Evolutionary conservation across 345 rosid genomes (phyloP).

Genomic region (Adansonia digitata): DNA sequence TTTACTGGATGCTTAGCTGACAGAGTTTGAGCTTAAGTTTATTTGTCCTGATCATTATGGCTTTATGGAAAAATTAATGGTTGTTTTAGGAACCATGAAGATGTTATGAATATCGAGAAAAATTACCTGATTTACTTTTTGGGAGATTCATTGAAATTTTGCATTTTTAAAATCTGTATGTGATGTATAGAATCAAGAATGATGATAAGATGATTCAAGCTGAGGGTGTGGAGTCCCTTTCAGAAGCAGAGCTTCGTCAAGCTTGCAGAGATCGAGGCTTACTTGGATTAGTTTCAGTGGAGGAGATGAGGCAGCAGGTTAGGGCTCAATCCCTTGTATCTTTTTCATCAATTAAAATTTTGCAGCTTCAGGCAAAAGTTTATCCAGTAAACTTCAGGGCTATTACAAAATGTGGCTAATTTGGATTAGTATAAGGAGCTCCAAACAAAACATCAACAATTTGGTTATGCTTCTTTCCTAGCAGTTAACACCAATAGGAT

Average conservation of each 20-base stretch:
- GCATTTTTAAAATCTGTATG: background rate
- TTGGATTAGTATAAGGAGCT: background rate
- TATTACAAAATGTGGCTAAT: background rate
- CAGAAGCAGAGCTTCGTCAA: constrained; percentile 87
- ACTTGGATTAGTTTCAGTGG: constrained; percentile 84
- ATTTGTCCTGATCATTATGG: background rate
- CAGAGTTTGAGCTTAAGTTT: background rate
- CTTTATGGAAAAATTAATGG: background rate
- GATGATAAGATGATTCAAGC: constrained; percentile 92
- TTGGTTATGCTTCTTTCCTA: background rate
- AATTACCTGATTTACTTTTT: background rate
- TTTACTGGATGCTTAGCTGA: background rate
- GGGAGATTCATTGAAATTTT: background rate
- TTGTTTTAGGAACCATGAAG: background rate
- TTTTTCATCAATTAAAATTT: background rate
- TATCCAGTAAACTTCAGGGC: background rate
- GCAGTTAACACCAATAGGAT: background rate
- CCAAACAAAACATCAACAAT: background rate
- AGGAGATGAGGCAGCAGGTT: constrained; percentile 95
- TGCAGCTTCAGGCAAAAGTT: background rate
- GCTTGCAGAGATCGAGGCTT: constrained; percentile 95
- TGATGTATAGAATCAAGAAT: constrained; percentile 66
- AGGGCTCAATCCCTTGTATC: background rate
- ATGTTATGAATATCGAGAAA: background rate
- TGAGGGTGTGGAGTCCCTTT: constrained; percentile 90